These are phyloP conservation scores for Calonectria fujianensis DNA, from an alignment of 2,329 filamentous ascomycete species.

Conservation along the genomic window DNA sequence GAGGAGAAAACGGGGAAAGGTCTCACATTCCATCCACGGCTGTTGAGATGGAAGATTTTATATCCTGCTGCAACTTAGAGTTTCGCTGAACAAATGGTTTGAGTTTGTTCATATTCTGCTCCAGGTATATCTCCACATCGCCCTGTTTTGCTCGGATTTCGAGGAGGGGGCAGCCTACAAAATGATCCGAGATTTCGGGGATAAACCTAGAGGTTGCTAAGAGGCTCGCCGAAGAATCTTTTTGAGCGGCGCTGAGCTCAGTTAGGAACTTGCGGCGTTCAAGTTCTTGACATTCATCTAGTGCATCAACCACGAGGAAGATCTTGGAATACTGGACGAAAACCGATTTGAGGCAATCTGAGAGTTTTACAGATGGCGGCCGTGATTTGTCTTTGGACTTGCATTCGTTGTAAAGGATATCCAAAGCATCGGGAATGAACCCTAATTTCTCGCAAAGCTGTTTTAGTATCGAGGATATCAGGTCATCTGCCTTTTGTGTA, in stretches of 20 bases:
- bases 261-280: not conserved
- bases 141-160: constrained; percentile 27
- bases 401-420: constrained; percentile 18
- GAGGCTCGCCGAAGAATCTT: not conserved
- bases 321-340: constrained; percentile 1
- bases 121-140: constrained; percentile 22
- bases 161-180: not conserved
- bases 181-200: constrained; percentile 13
- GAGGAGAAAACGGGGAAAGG: not conserved
- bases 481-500: constrained; percentile 11
- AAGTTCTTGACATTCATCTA: constrained; percentile 24
- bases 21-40: constrained; percentile 32
- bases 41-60: constrained; percentile 26
- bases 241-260: not conserved
- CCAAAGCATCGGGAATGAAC: constrained; percentile 11
- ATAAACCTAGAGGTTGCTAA: constrained; percentile 24
- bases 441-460: constrained; percentile 18
- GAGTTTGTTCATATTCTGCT: constrained; percentile 29
- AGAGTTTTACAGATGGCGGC: constrained; percentile 2
- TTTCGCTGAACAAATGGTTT: constrained; percentile 21
- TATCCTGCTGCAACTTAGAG: constrained; percentile 26
- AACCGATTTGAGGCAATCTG: not conserved
- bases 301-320: constrained; percentile 28
- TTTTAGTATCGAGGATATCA: constrained; percentile 13
- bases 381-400: not conserved